phyloP scores from a whole-genome alignment of 2,329 filamentous ascomycete species.

The Cladophialophora immunda region DNA sequence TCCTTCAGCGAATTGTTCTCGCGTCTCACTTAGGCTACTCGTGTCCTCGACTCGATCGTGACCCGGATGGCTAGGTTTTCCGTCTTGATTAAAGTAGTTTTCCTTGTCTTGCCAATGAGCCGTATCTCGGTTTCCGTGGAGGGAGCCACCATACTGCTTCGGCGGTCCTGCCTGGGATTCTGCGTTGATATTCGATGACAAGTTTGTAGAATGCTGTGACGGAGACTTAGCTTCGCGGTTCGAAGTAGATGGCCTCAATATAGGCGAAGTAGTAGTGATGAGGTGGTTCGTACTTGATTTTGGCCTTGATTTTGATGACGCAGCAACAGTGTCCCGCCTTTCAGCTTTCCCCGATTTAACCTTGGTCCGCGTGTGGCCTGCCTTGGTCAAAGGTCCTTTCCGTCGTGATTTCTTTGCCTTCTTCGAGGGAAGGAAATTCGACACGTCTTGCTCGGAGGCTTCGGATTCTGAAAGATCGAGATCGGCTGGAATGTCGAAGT shows the following conservation, averaged over 20 bases:
- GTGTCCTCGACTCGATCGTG: background rate
- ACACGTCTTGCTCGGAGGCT: conserved; percentile 32
- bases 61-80: background rate
- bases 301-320: conserved; percentile 25
- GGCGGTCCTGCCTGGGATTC: conserved; percentile 16
- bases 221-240: conserved; percentile 40
- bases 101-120: conserved; percentile 31
- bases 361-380: conserved; percentile 12
- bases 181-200: conserved; percentile 19
- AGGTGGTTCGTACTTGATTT: conserved; percentile 37
- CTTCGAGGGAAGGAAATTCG: conserved; percentile 36
- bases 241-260: conserved; percentile 36
- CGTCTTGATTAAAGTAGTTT: conserved; percentile 18
- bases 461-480: conserved; percentile 20
- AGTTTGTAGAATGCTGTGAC: conserved; percentile 34
- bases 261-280: conserved; percentile 35
- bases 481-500: conserved; percentile 39
- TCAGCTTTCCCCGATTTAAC: conserved; percentile 16
- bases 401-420: conserved; percentile 26
- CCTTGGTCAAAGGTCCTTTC: conserved; percentile 24
- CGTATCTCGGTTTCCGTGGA: background rate
- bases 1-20: background rate
- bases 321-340: conserved; percentile 20
- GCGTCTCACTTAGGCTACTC: background rate
- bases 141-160: conserved; percentile 41